Conservation (phyloP, 345 rosid genomes). For the Populus nigra region DNA sequence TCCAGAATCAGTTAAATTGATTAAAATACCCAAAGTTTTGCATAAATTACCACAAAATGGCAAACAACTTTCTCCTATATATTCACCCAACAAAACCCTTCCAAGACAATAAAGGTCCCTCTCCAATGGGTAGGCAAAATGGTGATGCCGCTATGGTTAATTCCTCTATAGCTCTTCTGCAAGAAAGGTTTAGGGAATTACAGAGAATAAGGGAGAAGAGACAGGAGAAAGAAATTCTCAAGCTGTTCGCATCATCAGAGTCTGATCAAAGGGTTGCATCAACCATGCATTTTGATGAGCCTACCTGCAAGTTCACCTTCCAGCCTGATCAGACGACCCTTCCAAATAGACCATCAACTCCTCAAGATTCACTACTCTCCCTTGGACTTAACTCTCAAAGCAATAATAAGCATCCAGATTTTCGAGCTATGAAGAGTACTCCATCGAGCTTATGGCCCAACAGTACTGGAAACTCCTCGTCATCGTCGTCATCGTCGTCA, state of each 20-base stretch:
- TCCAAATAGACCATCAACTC: constrained; percentile 19
- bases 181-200: constrained; percentile 62
- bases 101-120: constrained; percentile 6
- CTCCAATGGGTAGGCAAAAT: constrained; percentile 49
- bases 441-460: constrained; percentile 35
- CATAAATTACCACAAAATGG: background rate
- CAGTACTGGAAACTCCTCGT: constrained; percentile 15
- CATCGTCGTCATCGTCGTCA: background rate
- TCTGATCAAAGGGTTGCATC: constrained; percentile 15
- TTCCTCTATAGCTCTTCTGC: constrained; percentile 71
- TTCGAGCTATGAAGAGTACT: constrained; percentile 15
- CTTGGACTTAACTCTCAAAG: constrained; percentile 38
- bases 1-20: constrained; percentile 9
- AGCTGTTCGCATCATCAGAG: constrained; percentile 28
- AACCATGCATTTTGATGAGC: constrained; percentile 4
- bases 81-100: constrained; percentile 14
- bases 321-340: constrained; percentile 25
- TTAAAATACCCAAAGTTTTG: background rate
- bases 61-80: constrained; percentile 19
- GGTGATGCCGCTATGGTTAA: constrained; percentile 36
- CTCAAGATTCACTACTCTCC: constrained; percentile 42
- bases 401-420: constrained; percentile 13
- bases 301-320: constrained; percentile 1
- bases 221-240: constrained; percentile 52
- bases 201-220: constrained; percentile 58